Evolutionary conservation across 2,329 filamentous ascomycete genomes (phyloP).

Genomic region (Aureobasidium sp.): DNA sequence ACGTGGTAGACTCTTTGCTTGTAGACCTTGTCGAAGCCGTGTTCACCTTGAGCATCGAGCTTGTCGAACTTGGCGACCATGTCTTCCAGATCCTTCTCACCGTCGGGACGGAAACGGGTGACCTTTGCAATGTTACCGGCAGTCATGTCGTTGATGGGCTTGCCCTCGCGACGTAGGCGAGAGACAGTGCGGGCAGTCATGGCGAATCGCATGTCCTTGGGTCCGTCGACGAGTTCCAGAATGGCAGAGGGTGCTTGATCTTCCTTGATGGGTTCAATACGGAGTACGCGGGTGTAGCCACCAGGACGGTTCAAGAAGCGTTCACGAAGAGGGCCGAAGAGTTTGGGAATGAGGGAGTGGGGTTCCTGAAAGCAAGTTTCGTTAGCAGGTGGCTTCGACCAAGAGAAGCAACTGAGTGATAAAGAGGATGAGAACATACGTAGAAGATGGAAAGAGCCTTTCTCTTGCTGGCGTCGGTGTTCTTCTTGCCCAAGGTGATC

Average conservation of each 20-base stretch:
- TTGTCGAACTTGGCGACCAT: constrained; percentile 44
- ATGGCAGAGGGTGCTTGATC: constrained; percentile 89
- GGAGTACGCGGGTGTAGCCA: constrained; percentile 90
- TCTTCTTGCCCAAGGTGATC: constrained; percentile 87
- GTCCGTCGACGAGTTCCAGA: constrained; percentile 89
- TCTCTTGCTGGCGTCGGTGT: constrained; percentile 72
- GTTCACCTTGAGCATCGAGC: constrained; percentile 28
- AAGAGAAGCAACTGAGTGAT: neutral
- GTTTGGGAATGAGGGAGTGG: constrained; percentile 66
- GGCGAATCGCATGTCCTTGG: constrained; percentile 87
- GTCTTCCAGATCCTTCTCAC: constrained; percentile 59
- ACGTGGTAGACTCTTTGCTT: constrained; percentile 19
- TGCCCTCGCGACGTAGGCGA: constrained; percentile 45
- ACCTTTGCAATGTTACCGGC: constrained; percentile 75
- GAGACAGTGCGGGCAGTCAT: constrained; percentile 84
- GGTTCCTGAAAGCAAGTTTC: constrained; percentile 50
- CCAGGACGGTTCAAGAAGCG: constrained; percentile 76
- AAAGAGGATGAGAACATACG: constrained; percentile 48
- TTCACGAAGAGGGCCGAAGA: constrained; percentile 74
- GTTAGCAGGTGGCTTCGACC: neutral
- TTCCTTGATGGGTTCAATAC: constrained; percentile 78
- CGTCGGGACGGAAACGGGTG: constrained; percentile 63
- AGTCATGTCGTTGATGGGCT: constrained; percentile 63
- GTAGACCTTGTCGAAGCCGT: constrained; percentile 30
- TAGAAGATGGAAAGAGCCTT: constrained; percentile 70